Base-by-base conservation (phyloP, 768 basidiomycete genomes). In the Leucocoprinus sp. region DNA sequence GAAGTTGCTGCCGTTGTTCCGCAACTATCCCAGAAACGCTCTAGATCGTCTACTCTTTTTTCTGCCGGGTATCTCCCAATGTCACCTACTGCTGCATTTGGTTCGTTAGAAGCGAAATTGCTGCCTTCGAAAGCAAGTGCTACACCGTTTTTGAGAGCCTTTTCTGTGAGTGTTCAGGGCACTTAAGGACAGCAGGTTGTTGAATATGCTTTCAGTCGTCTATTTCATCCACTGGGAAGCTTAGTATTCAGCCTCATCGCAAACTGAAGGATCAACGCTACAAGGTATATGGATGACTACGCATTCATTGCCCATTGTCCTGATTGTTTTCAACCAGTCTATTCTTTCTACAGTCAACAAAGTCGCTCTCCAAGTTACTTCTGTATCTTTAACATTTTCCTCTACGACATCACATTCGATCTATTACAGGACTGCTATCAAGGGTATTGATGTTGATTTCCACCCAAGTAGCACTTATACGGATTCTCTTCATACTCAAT, bases 401-500 rank as follows among this genome's bases (percentile, higher is more conserved):
- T 59, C 60, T 44, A 54, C 66, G 33, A 58, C 57, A 34, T 50
- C 53, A 36, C 55, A 60, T 8, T 48, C 60, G 17, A 67, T 62
- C 18, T 64, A 65, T 33, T 78, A 78, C 54, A 65, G 62, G 39
- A 54, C 72, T 15, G 58, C 65, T 39, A 54, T 82, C 17, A 65
- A 67, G 34, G 60, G 69, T 22, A 52, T 76, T 11, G 51, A 55
- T 1, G 52, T 76, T 19, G 58, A 60, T 26, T 67, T 72, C 19
- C 66, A 68, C 21, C 64, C 75, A 12, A 80, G 81, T 49, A 66
- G 77, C 39, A 64, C 73, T 3, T 60, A 61, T 8, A 49, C 55
- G 17, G 70, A 70, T 51, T 50, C 60, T 1, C 57, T 76, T 5
- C 80, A 84, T 57, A 64, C 62, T 37, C 58, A 69, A 41, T 72